A percentile compares a stretch with the other conserved stretches of the same genome.
These are phyloP conservation scores for Telopea speciosissima DNA, from an alignment of 177 flowering plant species.

Conservation along the genomic window DNA sequence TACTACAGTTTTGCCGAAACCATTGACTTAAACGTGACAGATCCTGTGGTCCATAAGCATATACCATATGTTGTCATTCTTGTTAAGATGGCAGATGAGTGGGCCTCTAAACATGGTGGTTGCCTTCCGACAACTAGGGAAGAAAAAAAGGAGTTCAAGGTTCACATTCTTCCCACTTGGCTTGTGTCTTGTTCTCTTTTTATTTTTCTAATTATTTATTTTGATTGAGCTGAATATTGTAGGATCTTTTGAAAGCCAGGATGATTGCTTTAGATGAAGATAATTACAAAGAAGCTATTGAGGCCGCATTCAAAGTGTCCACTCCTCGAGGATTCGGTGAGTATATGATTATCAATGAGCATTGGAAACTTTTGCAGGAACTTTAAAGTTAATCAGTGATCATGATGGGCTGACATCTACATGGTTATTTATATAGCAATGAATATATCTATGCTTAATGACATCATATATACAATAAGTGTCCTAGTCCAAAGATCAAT, in stretches of 20 bases:
- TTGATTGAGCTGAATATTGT: slow-evolving; percentile 6
- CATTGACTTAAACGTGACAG: slow-evolving; percentile 62
- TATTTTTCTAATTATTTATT: neutral
- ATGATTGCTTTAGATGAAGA: slow-evolving; percentile 83
- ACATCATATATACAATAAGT: too few relatives aligned
- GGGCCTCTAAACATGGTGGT: slow-evolving; percentile 69
- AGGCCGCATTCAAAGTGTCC: slow-evolving; percentile 87
- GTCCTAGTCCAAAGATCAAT: too few relatives aligned
- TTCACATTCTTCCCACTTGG: slow-evolving; percentile 19
- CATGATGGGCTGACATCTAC: too few relatives aligned
- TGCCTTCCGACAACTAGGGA: slow-evolving; percentile 77
- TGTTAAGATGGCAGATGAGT: slow-evolving; percentile 81
- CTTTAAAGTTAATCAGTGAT: neutral
- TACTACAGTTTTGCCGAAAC: slow-evolving; percentile 68
- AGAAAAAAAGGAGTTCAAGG: slow-evolving; percentile 93
- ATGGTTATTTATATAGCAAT: too few relatives aligned
- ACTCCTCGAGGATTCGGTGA: slow-evolving; percentile 79
- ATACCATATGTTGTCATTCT: slow-evolving; percentile 93
- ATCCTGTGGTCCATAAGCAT: slow-evolving; percentile 92
- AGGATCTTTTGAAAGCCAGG: slow-evolving; percentile 74
- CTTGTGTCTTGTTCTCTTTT: slow-evolving; percentile 1
- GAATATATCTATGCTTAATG: too few relatives aligned
- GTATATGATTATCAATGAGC: slow-evolving; percentile 18
- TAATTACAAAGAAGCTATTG: slow-evolving; percentile 93
- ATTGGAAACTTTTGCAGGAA: neutral